Base-by-base conservation (phyloP, 495 filamentous ascomycete species). In the Stereocaulon alpinum region DNA sequence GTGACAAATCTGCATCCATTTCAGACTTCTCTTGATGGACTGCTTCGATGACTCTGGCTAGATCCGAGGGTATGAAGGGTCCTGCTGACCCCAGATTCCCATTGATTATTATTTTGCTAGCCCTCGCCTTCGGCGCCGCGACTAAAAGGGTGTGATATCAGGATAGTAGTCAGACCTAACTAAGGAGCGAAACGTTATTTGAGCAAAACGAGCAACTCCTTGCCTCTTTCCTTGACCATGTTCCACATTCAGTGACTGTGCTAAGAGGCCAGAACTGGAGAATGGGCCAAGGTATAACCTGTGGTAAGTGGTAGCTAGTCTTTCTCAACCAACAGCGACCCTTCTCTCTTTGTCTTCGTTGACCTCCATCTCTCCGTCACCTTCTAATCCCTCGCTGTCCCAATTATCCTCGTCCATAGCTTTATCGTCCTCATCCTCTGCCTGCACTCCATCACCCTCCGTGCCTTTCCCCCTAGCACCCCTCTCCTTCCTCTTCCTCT, bases 371-470 rank as follows among this genome's bases (percentile, higher is more conserved):
- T 74, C 75, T 22, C 83, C 80, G 30, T 82, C 80, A 22, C 81
- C 84, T 52, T 80, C 71, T 20, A 78, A 79, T 57, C 82, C 78
- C 75, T 79, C 82, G 50, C 80, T 77, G 64, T 84, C 79, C 51
- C 68, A 68, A 10, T 66, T 63, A 40, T 76, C 73, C 29, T 80
- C 80, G 63, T 79, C 75, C 75, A 77, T 77, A 18, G 79, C 73
- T 15, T 72, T 75, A 61, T 80, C 77, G 27, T 80, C 78, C 29
- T 78, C 77, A 6, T 71, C 73, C 63, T 76, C 77, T 55, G 85
- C 82, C 3, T 81, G 79, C 37, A 84, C 81, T 30, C 80, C 81
- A 66, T 67, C 73, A 27, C 70, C 70, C 20, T 70, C 74, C 27
- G 70, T 69, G 60, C 76, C 67, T 11, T 73, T 77, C 63, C 72